These are phyloP conservation scores for Ascochyta fabae DNA, from an alignment of 2,329 filamentous ascomycete genomes.

Conservation along the genomic window DNA sequence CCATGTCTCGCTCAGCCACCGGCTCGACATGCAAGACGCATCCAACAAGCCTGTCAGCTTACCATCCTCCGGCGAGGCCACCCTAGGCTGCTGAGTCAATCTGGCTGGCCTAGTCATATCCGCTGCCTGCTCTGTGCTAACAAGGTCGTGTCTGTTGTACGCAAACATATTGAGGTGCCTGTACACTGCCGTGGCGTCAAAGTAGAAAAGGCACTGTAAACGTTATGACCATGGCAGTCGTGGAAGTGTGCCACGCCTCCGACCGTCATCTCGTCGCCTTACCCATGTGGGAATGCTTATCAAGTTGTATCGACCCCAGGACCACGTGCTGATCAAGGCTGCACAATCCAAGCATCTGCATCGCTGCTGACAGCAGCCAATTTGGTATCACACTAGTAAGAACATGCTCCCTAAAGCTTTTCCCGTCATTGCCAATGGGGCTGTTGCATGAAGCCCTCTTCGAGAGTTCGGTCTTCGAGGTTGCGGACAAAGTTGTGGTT, in stretches of 20 bases:
- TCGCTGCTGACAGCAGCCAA: neutral
- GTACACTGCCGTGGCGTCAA: conserved; percentile 13
- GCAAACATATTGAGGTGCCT: neutral
- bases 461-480: conserved; percentile 89
- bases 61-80: neutral
- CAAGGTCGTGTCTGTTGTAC: conserved; percentile 1
- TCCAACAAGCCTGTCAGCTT: conserved; percentile 5
- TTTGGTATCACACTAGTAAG: conserved; percentile 6
- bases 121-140: neutral
- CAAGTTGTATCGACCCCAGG: conserved; percentile 2
- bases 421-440: conserved; percentile 69
- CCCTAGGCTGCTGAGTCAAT: conserved; percentile 10
- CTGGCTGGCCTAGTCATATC: neutral
- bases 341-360: neutral
- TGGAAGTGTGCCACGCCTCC: neutral
- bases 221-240: neutral
- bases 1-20: neutral
- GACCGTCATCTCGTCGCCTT: neutral
- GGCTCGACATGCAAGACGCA: conserved; percentile 1
- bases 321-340: conserved; percentile 17
- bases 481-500: conserved; percentile 93
- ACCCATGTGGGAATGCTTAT: neutral
- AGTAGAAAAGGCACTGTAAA: neutral
- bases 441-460: conserved; percentile 84
- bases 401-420: conserved; percentile 12